Evolutionary conservation across 2,329 filamentous ascomycete species (phyloP), one percentile per base, ranked within the genome.

Genomic region (Cercospora janseana): DNA sequence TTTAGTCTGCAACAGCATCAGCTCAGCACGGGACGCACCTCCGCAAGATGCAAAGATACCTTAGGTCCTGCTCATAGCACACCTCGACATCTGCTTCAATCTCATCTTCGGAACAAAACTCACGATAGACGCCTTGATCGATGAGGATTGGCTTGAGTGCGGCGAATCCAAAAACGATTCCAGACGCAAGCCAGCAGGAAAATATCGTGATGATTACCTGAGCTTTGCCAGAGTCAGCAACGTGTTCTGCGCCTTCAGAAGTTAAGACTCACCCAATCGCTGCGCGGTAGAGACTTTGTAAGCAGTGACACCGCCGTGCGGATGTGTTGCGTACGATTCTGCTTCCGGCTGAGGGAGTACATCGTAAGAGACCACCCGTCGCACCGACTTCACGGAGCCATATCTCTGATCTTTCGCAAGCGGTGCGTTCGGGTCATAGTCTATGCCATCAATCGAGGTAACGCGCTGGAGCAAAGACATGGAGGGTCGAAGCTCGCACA

Each of bases 91-190:
- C 70, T 2, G 72, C 63, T 1, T 75, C 68, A 18, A 80, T 45
- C 62, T 80, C 76, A 40, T 78, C 70, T 37, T 71, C 52, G 2
- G 75, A 77, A 63, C 88, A 92, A 12, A 75, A 67, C 43, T 86
- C 75, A 24, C 75, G 75, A 66, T 90, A 92, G 8, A 87, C 84
- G 4, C 83, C 83, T 66, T 89, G 84, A 15, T 76, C 70, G 55
- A 91, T 84, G 20, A 94, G 75, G 10, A 93, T 79, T 0, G 88
- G 88, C 66, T 93, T 94, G 56, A 94, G 74, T 18, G 88, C 88
- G 13, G 88, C 88, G 67, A 88, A 93, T 24, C 88, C 88, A 69
- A 93, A 93, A 12, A 93, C 82, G 41, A 91, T 76, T 1, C 88
- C 90, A 2, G 88, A 84, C 7, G 87, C 82, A 54, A 94, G 76